phyloP scores from a whole-genome alignment of 2,329 filamentous ascomycete species.

The Exophiala lecanii-corni region DNA sequence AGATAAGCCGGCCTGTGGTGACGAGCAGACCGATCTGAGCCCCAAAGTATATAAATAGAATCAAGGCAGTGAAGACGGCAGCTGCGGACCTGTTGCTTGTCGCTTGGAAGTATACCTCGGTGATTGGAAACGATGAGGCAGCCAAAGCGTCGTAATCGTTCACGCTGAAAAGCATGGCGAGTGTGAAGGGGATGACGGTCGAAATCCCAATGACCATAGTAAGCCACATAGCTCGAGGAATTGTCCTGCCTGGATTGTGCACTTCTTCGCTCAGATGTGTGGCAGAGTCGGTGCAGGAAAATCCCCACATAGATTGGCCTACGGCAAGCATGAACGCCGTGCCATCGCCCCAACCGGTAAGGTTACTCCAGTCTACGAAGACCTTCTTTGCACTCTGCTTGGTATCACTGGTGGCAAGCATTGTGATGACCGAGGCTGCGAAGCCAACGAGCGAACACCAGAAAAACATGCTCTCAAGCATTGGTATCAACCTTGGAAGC shows the following conservation, averaged over 20 bases:
- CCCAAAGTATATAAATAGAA: slow-evolving; percentile 39
- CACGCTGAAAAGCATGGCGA: slow-evolving; percentile 25
- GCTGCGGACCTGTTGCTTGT: slow-evolving; percentile 13
- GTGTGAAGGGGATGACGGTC: slow-evolving; percentile 20
- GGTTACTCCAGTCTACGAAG: slow-evolving; percentile 56
- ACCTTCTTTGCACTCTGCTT: slow-evolving; percentile 50
- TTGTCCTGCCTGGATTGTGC: slow-evolving; percentile 20
- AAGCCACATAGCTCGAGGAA: slow-evolving; percentile 25
- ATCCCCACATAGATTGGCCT: slow-evolving; percentile 29
- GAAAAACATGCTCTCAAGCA: slow-evolving; percentile 22
- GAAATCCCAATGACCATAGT: slow-evolving; percentile 23
- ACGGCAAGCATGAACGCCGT: slow-evolving; percentile 44
- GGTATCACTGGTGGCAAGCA: slow-evolving; percentile 24
- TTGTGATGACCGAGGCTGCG: slow-evolving; percentile 28
- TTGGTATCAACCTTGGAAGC: slow-evolving; percentile 15
- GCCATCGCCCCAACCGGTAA: slow-evolving; percentile 65
- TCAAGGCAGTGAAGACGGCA: slow-evolving; percentile 20
- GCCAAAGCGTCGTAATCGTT: slow-evolving; percentile 20
- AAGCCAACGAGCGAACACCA: slow-evolving; percentile 21
- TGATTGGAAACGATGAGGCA: slow-evolving; percentile 22
- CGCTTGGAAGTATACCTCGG: slow-evolving; percentile 24
- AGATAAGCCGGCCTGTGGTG: slow-evolving; percentile 48
- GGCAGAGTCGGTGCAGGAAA: slow-evolving; percentile 26
- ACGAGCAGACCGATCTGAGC: slow-evolving; percentile 46
- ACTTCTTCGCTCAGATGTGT: slow-evolving; percentile 27